Conservation (phyloP, 1,284 basidiomycete genomes). For the Pholiota adiposa region DNA sequence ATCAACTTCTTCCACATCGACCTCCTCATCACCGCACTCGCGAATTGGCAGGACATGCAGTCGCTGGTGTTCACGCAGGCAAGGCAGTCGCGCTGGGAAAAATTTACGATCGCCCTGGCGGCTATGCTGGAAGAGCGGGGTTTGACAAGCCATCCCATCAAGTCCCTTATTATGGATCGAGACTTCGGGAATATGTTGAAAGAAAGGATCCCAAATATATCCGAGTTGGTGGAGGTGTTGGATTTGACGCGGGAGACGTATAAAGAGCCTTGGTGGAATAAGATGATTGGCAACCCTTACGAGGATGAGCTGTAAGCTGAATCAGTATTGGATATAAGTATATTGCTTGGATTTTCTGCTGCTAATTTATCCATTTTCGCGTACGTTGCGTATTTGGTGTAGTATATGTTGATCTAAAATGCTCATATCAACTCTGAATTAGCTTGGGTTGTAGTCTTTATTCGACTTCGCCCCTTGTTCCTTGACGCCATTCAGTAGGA, state of each 20-base stretch:
- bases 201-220: slow-evolving; percentile 14
- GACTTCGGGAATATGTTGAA: slow-evolving; percentile 27
- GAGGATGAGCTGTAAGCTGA: background rate
- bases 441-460: no score
- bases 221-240: slow-evolving; percentile 18
- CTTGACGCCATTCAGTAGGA: background rate
- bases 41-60: slow-evolving; percentile 29
- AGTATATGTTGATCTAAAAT: background rate
- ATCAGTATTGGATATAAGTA: background rate
- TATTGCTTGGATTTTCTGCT: background rate
- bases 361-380: background rate
- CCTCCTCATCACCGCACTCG: slow-evolving; percentile 22
- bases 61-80: slow-evolving; percentile 34
- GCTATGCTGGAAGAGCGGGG: slow-evolving; percentile 25
- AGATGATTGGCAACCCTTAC: slow-evolving; percentile 28
- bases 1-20: slow-evolving; percentile 23
- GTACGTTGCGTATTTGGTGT: background rate
- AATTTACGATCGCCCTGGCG: slow-evolving; percentile 23
- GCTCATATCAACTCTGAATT: no score
- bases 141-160: slow-evolving; percentile 21
- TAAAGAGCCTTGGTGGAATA: slow-evolving; percentile 29
- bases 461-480: background rate
- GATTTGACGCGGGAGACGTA: slow-evolving; percentile 30
- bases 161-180: slow-evolving; percentile 33
- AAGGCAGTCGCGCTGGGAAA: slow-evolving; percentile 23